Evolutionary conservation across 306 rosid species (phyloP), one percentile per base, ranked within the genome.

Genomic region (Hippophae rhamnoides): DNA sequence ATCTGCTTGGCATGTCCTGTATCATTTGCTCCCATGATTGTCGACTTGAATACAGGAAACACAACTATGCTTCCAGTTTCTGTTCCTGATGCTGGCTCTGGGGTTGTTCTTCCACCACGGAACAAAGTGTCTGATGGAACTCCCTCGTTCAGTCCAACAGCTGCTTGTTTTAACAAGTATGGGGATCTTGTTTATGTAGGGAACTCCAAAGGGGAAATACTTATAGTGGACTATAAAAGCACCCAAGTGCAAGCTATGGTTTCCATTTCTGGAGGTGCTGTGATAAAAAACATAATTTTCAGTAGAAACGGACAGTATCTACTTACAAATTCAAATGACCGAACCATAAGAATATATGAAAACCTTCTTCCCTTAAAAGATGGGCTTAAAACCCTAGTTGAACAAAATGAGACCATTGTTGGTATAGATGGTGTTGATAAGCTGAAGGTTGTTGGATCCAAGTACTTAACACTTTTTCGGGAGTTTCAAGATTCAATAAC

Each of bases 131-230:
- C 94, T 10, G 97, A 92, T 66, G 99, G 83, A 57, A 64, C 76
- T 60, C 84, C 82, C 9, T 63, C 96, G 23, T 88, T 74, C 68
- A 73, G 90, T 58, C 99, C 99, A 14, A 88, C 99, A 23, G 95
- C 97, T 52, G 97, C 99, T 27, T 92, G 99, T 73, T 92, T 88
- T 72, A 84, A 82, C 67, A 92, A 92, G 73, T 64, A 60, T 58
- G 99, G 97, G 6, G 82, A 78, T 55, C 67, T 92, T 70, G 84
- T 92, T 64, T 92, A 88, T 72, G 86, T 86, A 44, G 99, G 97
- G 68, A 92, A 88, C 86, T 92, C 97, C 41, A 92, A 92, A 71
- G 99, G 99, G 46, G 99, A 92, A 81, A 86, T 92, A 73, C 95
- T 92, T 63, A 45, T 92, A 54, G 76, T 80, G 60, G 94, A 92